phyloP scores from a whole-genome alignment of 2,329 filamentous ascomycete species.

The Ophiostoma fasciatum region DNA sequence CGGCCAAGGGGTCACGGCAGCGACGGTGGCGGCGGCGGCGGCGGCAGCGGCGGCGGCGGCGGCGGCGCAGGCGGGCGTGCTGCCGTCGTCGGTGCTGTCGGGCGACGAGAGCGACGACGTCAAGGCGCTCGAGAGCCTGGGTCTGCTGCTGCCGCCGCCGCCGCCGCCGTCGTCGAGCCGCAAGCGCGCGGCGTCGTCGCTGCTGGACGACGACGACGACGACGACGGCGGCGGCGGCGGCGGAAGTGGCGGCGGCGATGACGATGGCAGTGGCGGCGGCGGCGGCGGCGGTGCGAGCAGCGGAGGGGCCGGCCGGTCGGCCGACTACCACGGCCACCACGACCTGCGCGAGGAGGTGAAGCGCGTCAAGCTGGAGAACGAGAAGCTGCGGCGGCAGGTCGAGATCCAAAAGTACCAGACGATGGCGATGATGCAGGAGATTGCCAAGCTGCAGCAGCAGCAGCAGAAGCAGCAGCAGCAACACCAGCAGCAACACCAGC shows the following conservation, averaged over 20 bases:
- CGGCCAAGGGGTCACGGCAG: too few species aligned
- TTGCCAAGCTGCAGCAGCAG: constrained; percentile 28
- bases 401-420: constrained; percentile 33
- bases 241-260: constrained; percentile 14
- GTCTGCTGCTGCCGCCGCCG: constrained; percentile 1
- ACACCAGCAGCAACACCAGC: constrained; percentile 2
- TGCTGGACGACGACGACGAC: constrained; percentile 3
- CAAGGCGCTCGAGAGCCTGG: constrained; percentile 6
- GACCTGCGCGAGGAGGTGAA: constrained; percentile 51
- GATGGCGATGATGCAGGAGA: constrained; percentile 32
- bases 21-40: not conserved
- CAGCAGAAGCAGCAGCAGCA: constrained; percentile 7
- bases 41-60: constrained; percentile 2
- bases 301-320: too few species aligned
- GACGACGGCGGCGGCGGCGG: not conserved
- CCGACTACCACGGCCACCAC: constrained; percentile 24
- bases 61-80: too few species aligned
- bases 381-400: constrained; percentile 38
- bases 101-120: constrained; percentile 4
- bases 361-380: constrained; percentile 49
- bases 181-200: constrained; percentile 8
- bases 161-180: not conserved
- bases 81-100: constrained; percentile 1
- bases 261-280: too few species aligned
- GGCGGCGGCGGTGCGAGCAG: too few species aligned